Evolutionary conservation across 2,329 filamentous ascomycete species (phyloP).

Genomic region (Trichoderma pleuroti): DNA sequence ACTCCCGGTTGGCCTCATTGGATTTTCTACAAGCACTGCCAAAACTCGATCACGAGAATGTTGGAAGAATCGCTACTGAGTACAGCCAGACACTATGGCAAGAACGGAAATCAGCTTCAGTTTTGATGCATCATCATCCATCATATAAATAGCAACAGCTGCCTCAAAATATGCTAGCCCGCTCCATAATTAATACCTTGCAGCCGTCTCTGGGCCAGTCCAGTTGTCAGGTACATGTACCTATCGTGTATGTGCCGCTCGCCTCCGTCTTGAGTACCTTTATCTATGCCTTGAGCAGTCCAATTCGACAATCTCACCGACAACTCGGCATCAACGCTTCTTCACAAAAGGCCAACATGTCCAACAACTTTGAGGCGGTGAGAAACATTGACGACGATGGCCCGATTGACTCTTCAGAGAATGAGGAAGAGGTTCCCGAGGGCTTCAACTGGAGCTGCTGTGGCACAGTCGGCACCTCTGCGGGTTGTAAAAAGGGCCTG

Average conservation of each 20-base stretch:
- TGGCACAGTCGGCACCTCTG: neutral
- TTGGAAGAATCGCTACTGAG: neutral
- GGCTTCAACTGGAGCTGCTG: slow-evolving; percentile 3
- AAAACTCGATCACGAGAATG: neutral
- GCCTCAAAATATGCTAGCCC: neutral
- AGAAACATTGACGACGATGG: neutral
- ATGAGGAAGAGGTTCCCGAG: neutral
- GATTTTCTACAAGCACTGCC: neutral
- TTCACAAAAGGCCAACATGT: neutral
- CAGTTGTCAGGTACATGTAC: neutral
- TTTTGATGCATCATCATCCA: neutral
- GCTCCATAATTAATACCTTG: neutral
- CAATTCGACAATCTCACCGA: neutral
- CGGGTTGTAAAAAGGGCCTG: neutral
- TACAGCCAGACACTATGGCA: neutral
- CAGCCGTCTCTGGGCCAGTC: neutral
- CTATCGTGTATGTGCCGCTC: neutral
- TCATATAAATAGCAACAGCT: neutral
- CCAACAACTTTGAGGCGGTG: neutral
- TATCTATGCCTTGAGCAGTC: neutral
- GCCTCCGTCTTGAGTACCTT: neutral
- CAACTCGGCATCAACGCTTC: neutral
- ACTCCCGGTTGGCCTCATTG: neutral
- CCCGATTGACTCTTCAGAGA: neutral
- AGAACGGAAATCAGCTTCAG: neutral